A percentile compares a stretch with the other conserved stretches of the same genome.
phyloP scores from a whole-genome alignment of 345 rosid genomes.

The Pugionium dolabratum region DNA sequence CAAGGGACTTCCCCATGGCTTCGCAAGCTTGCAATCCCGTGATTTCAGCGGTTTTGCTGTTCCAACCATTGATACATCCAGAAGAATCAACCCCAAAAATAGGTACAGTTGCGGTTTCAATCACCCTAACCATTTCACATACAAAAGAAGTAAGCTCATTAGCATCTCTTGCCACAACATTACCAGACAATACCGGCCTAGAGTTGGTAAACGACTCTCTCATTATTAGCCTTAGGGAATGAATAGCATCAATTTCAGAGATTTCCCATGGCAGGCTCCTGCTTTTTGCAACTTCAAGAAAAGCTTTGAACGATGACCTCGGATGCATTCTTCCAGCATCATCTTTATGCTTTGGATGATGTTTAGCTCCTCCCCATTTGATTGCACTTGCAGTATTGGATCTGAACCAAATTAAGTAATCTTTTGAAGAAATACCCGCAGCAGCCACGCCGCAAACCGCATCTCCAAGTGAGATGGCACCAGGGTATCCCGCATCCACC shows the following conservation, averaged over 20 bases:
- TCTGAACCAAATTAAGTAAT: constrained; percentile 89
- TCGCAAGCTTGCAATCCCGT: constrained; percentile 60
- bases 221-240: constrained; percentile 75
- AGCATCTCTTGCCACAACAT: constrained; percentile 44
- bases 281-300: constrained; percentile 78
- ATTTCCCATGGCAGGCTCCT: constrained; percentile 84
- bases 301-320: constrained; percentile 76
- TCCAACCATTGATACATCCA: constrained; percentile 87
- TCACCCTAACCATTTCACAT: constrained; percentile 84
- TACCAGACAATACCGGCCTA: constrained; percentile 32
- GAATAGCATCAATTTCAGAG: constrained; percentile 76
- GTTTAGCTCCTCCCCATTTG: constrained; percentile 94
- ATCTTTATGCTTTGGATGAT: constrained; percentile 64
- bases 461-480: constrained; percentile 63
- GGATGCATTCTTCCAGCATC: constrained; percentile 74
- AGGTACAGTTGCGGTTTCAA: constrained; percentile 84
- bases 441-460: constrained; percentile 88
- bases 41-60: constrained; percentile 67
- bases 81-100: constrained; percentile 78
- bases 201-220: constrained; percentile 56
- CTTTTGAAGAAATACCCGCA: constrained; percentile 65
- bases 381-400: constrained; percentile 73
- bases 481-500: constrained; percentile 70
- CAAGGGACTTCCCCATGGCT: constrained; percentile 77
- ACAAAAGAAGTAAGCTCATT: constrained; percentile 68